Evolutionary conservation across 139 green algal species (phyloP).

Genomic region (Chlamydomonas incerta): DNA sequence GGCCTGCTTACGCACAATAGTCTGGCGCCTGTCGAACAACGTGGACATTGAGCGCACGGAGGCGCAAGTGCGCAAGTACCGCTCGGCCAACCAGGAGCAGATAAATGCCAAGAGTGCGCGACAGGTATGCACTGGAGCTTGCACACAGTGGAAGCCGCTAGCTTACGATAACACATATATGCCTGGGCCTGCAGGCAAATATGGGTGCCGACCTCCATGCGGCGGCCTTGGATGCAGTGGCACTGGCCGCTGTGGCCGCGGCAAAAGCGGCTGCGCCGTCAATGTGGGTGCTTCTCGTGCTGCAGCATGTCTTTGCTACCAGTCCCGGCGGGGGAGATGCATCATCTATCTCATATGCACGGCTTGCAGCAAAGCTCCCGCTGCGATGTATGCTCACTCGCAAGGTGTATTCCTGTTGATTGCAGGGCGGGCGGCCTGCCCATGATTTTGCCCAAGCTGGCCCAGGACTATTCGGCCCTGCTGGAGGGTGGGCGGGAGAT

Average conservation of each 20-base stretch:
- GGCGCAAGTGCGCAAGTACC: conserved; percentile 4
- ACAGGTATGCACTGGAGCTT: not conserved
- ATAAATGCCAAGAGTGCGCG: conserved; percentile 29
- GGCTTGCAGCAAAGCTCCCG: too few species aligned
- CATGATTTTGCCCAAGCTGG: conserved; percentile 33
- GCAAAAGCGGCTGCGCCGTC: not conserved
- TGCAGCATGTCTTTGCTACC: too few species aligned
- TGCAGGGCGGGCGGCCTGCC: conserved; percentile 32
- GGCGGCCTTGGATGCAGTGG: not conserved
- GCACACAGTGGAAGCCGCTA: too few species aligned
- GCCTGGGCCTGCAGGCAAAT: conserved; percentile 22
- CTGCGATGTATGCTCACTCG: too few species aligned
- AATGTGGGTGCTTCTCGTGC: too few species aligned
- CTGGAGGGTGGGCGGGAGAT: not conserved
- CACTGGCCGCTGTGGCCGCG: not conserved
- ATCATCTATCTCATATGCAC: too few species aligned
- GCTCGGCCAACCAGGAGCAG: conserved; percentile 30
- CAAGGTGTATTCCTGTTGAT: too few species aligned
- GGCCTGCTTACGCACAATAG: not conserved
- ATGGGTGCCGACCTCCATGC: not conserved
- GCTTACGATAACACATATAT: too few species aligned
- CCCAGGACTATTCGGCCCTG: not conserved
- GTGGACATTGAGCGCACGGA: conserved; percentile 33
- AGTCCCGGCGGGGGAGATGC: too few species aligned
- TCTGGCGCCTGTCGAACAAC: conserved; percentile 31